Conservation (phyloP, 2,329 filamentous ascomycete genomes). For the Trichothecium roseum region DNA sequence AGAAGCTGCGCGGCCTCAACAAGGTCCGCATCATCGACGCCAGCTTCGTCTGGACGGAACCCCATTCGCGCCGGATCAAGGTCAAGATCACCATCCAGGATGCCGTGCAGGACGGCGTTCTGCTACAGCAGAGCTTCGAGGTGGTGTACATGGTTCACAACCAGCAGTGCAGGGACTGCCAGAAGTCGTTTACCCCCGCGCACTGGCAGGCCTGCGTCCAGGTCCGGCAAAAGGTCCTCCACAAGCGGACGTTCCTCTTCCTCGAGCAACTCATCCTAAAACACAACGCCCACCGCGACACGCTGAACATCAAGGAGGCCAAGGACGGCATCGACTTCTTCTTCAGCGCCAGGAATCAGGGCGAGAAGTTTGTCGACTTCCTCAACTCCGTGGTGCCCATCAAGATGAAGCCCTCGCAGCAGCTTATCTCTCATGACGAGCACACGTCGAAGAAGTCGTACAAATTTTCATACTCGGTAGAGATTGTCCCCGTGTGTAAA, state of each 20-base stretch:
- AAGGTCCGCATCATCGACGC: conserved; percentile 94
- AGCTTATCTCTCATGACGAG: conserved; percentile 85
- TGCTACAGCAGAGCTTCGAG: conserved; percentile 89
- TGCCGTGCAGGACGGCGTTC: conserved; percentile 48
- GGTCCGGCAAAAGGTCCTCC: conserved; percentile 90
- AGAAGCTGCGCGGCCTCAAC: conserved; percentile 74
- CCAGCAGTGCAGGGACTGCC: conserved; percentile 91
- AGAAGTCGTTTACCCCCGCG: conserved; percentile 93
- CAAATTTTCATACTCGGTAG: conserved; percentile 87
- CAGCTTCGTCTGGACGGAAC: conserved; percentile 96
- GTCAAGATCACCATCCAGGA: conserved; percentile 92
- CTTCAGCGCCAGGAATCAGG: conserved; percentile 81
- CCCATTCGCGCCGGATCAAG: conserved; percentile 84
- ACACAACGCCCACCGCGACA: conserved; percentile 81
- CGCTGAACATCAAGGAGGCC: conserved; percentile 96
- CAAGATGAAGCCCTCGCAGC: conserved; percentile 63
- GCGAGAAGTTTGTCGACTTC: conserved; percentile 88
- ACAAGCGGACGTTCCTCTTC: conserved; percentile 66
- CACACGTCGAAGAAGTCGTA: conserved; percentile 87
- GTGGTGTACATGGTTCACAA: conserved; percentile 83
- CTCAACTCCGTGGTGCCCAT: conserved; percentile 72
- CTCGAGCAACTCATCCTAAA: conserved; percentile 95
- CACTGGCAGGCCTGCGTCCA: conserved; percentile 91
- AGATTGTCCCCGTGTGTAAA: conserved; percentile 91
- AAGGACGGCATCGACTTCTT: conserved; percentile 96